Evolutionary conservation across 352 stramenopile genomes (phyloP), one percentile per base, ranked within the genome.

Genomic region (Plasmopara halstedii): DNA sequence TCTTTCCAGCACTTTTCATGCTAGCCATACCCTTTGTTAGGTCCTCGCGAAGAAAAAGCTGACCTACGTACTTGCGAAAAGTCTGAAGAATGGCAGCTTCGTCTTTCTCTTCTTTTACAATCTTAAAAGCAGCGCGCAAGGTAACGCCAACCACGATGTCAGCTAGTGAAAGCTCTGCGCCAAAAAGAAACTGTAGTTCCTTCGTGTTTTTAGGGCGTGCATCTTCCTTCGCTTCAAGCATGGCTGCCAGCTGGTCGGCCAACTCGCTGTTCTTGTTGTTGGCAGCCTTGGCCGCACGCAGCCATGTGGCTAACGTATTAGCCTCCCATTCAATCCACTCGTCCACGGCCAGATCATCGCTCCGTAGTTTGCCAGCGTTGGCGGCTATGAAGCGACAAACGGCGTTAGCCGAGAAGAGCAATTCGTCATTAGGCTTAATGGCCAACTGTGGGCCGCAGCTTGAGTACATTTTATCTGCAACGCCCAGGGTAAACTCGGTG

Each of bases 321-420:
- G 67, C 70, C 55, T 93, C 81, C 81, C 81, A 93, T 46, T 85
- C 76, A 20, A 93, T 20, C 70, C 76, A 93, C 39, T 93, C 81
- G 47, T 93, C 78, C 27, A 93, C 76, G 2, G 74, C 70, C 25
- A 90, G 51, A 40, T 93, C 78, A 5, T 93, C 75, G 31, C 59
- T 64, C 42, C 85, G 64, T 23, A 93, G 58, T 48, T 67, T 47
- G 17, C 63, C 43, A n/a, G 60, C 57, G n/a, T 70, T 58, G 7
- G 62, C 56, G 31, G 78, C 75, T 19, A 90, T 41, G 54, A 85
- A 93, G 46, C 76, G 81, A 48, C 63, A 82, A 36, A 93, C 67
- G 33, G 70, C 70, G 63, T 93, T 93, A 40, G 81, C 73, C 34
- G 76, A 88, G 60, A 86, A 83, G 38, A 91, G 57, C 9, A 75